Evolutionary conservation across 2,329 filamentous ascomycete genomes (phyloP), one percentile per base, ranked within the genome.

Genomic region (Aureobasidium sp.): DNA sequence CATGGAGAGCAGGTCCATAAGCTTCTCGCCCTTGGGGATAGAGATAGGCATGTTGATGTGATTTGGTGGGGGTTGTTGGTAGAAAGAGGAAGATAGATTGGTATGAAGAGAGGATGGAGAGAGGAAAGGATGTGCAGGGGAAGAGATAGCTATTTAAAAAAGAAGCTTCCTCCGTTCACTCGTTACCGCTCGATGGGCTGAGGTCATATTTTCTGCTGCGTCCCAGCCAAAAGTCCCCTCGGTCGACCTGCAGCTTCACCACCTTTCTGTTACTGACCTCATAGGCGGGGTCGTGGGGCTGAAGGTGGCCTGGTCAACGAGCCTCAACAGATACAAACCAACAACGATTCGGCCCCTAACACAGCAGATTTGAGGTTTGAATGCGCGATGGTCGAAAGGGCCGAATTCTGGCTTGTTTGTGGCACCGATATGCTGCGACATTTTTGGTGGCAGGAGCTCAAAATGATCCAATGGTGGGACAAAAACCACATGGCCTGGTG

Each of bases 1-100:
- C 66, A 81, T 73, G 74, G 71, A 76, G 68, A 80, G 73, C 67
- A 82, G 76, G 70, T 82, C 87, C 66, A 79, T 73, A 68, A 90
- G 81, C 68, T 77, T 78, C 66, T 78, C 77, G 64, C 82, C 75
- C 68, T 81, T 71, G 68, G 85, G 64, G n/a, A 65, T 61, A 33
- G 64, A 58, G 60, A 64, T 63, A 65, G 64, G 64, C 64, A 65
- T 65, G 53, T 53, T 64, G 62, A 59, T 50, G 31, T 59, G 27
- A 40, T 52, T 24, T 62, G 33, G 45, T 45, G 49, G 44, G 44
- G 56, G 39, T 59, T 50, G 49, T 61, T 24, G 48, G 44, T 56
- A 49, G 40, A 60, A 62, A 49, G 40, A 22, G 49, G 33, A 52
- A 54, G 40, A 59, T 39, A 14, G 40, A 27, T 54, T 40, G 24